Evolutionary conservation across 1,284 basidiomycete species (phyloP), one percentile per base, ranked within the genome.

Genomic region (Waitea zeae): DNA sequence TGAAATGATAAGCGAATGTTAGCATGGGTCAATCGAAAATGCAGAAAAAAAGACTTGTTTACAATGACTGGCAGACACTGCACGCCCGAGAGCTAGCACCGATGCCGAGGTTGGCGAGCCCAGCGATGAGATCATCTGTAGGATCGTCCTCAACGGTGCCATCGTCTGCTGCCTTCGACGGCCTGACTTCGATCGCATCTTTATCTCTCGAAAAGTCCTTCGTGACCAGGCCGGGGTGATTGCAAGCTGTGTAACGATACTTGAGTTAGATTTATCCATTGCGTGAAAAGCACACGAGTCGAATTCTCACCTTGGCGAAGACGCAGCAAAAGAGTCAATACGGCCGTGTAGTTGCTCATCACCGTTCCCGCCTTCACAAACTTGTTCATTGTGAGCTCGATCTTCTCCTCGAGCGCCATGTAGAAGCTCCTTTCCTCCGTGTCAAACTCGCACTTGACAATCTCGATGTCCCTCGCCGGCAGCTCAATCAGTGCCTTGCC

Each of bases 401-500:
- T 87, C 51, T 79, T 77, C 30, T 59, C 59, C 50, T 90, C 77
- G 2, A 98, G 64, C 0, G 69, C 66, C 5, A 62, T 53, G 52
- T 98, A 98, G 54, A 98, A 97, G 3, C 64, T 63, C 27, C 70
- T 64, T 52, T 98, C 93, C 1, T 77, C 67, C 0, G 56, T 39
- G 40, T 80, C 75, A 43, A 87, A 87, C 2, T 56, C 51, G 53
- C 84, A 89, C 1, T 72, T 62, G 1, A 95, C 61, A 22, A 90
- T 57, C 11, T 82, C 58, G 18, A 98, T 64, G 1, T 54, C 67
- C 4, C 89, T 71, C 17, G 64, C 65, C 0, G 93, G 95, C 1
- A 98, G 67, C 20, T 79, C 67, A 29, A 98, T 63, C n/a, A 98
- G 64, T 0, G 73, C 70, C 44, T 88, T 83, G 12, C 93, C 93